Conservation (phyloP, 768 basidiomycete species). For the Tulasnella sp. region DNA sequence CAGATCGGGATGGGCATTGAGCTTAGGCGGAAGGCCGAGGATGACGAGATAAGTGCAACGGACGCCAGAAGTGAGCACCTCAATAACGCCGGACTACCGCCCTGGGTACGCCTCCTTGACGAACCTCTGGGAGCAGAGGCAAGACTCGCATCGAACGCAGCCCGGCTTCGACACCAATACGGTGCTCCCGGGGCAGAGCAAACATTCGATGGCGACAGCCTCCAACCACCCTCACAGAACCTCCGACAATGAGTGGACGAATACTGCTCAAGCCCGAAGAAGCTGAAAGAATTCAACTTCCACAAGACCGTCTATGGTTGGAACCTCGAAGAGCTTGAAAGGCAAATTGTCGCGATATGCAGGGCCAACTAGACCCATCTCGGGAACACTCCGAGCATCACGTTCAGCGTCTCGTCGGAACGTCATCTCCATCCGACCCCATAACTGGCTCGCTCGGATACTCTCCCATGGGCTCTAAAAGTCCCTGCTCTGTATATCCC, state of each 20-base stretch:
- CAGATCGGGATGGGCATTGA: constrained; percentile 28
- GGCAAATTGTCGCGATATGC: constrained; percentile 33
- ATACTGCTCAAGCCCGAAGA: constrained; percentile 59
- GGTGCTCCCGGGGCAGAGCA: neutral
- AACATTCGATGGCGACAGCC: neutral
- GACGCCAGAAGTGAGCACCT: neutral
- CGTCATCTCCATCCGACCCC: constrained; percentile 54
- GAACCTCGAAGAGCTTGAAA: constrained; percentile 35
- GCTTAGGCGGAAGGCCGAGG: constrained; percentile 30
- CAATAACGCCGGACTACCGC: constrained; percentile 34
- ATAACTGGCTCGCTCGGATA: constrained; percentile 52
- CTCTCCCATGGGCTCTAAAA: constrained; percentile 65
- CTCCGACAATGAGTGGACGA: constrained; percentile 74
- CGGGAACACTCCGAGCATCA: constrained; percentile 22
- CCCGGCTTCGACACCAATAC: neutral
- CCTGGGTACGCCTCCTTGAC: constrained; percentile 31
- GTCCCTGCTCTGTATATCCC: constrained; percentile 52
- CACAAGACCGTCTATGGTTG: constrained; percentile 60
- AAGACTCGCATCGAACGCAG: constrained; percentile 2
- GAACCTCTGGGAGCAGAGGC: neutral
- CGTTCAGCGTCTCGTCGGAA: constrained; percentile 43
- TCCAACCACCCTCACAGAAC: constrained; percentile 40
- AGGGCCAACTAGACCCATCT: constrained; percentile 30
- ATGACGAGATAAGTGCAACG: constrained; percentile 26
- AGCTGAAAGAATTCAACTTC: constrained; percentile 70